These are phyloP conservation scores for Aquilaria yunnanensis DNA, from an alignment of 345 rosid species.

Conservation along the genomic window DNA sequence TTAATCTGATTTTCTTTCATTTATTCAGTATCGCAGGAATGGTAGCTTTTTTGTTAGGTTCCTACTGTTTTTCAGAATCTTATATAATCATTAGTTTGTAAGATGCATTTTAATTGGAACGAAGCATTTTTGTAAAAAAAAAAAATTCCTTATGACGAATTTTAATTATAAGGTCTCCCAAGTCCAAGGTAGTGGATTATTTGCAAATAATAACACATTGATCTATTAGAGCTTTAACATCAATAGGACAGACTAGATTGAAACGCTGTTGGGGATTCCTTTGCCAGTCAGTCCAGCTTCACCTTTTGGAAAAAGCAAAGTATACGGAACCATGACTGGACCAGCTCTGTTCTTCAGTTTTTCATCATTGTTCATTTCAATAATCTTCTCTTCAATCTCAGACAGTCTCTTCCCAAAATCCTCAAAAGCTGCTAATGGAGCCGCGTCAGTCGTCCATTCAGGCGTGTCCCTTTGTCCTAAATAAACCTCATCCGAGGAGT, in stretches of 20 bases:
- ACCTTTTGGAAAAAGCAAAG: conserved; percentile 41
- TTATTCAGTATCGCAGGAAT: too few relatives aligned
- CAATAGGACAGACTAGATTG: conserved; percentile 24
- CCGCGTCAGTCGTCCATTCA: conserved; percentile 52
- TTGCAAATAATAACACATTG: too few relatives aligned
- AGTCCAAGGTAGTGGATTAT: too few relatives aligned
- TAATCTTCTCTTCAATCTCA: conserved; percentile 39
- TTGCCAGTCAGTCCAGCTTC: conserved; percentile 42
- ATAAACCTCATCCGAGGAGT: conserved; percentile 52
- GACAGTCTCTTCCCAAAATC: conserved; percentile 38
- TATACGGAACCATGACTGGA: conserved; percentile 47
- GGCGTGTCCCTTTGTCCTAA: conserved; percentile 48
- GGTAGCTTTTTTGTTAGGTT: too few relatives aligned
- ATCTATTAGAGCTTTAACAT: too few relatives aligned
- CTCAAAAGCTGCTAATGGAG: conserved; percentile 31
- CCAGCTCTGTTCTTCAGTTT: conserved; percentile 47
- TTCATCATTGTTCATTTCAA: conserved; percentile 26
- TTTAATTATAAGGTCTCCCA: too few relatives aligned
- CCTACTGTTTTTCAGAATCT: too few relatives aligned
- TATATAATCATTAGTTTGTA: too few relatives aligned
- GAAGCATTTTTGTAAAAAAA: too few relatives aligned
- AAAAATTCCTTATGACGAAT: too few relatives aligned
- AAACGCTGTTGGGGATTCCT: conserved; percentile 64
- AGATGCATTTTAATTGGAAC: too few relatives aligned
- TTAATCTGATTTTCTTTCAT: too few relatives aligned